Conservation (phyloP, 371 early-diverging fungal species). For the Batkoa obscura region DNA sequence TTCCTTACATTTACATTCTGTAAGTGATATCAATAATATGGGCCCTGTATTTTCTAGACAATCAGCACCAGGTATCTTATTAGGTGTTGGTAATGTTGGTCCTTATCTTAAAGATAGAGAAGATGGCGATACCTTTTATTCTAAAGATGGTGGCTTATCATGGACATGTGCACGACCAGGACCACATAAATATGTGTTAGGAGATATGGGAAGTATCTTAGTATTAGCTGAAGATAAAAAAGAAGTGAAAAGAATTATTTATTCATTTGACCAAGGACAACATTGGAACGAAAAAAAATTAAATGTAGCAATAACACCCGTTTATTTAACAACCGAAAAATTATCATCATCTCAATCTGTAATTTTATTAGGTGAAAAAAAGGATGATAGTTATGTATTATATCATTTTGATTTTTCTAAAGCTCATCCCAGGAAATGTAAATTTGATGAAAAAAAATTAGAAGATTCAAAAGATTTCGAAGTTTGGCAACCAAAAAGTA, state of each 20-base stretch:
- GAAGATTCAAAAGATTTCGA: constrained; percentile 46
- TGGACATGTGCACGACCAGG: constrained; percentile 64
- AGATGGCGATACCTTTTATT: constrained; percentile 63
- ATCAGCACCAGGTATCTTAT: constrained; percentile 61
- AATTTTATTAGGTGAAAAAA: background rate
- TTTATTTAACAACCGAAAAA: background rate
- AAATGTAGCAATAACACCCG: background rate
- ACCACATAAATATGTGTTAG: constrained; percentile 77
- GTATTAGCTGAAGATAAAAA: constrained; percentile 52
- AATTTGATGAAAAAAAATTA: constrained; percentile 22
- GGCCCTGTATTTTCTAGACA: constrained; percentile 54
- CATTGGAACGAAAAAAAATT: constrained; percentile 34
- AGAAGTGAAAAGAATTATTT: constrained; percentile 43
- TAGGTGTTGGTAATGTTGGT: constrained; percentile 87
- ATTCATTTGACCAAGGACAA: constrained; percentile 60
- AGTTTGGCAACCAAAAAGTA: constrained; percentile 40
- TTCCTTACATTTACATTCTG: constrained; percentile 67
- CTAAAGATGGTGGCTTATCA: constrained; percentile 63
- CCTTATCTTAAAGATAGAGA: constrained; percentile 36
- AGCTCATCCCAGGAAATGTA: constrained; percentile 43
- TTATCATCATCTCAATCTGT: background rate
- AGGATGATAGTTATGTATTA: constrained; percentile 9
- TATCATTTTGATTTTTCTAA: constrained; percentile 48
- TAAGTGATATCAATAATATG: constrained; percentile 36
- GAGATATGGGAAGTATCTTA: constrained; percentile 64